Evolutionary conservation across 2,329 filamentous ascomycete species (phyloP), one percentile per base, ranked within the genome.

Genomic region (Penicillium frequentans): DNA sequence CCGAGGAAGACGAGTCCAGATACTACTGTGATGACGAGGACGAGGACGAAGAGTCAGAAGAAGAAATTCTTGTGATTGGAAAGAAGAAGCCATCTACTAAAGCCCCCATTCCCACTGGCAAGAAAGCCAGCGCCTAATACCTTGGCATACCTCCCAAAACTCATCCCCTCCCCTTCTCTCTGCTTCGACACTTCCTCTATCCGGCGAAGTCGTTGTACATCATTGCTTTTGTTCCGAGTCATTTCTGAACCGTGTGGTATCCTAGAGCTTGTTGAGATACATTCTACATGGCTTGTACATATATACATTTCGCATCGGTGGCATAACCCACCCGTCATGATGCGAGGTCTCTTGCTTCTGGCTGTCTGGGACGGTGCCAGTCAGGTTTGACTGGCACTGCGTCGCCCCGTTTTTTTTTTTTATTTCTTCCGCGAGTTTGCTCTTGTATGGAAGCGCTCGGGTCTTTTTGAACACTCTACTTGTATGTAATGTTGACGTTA

Each of bases 1-100:
- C 60, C 7, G 70, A 77, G 56, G 75, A 76, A 44, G 73, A 76
- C 31, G 72, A 76, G 54, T 69, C 66, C 33, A 67, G 67, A 44
- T 76, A 76, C 55, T 75, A 76, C 59, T 76, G 73, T 52, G 73
- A 76, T 50, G 74, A 77, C 51, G 75, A 77, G 61, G 69, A 76
- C 33, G 74, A 72, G n/a, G 69, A 69, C 29, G 74, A 70, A 35
- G 74, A 77, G 21, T 77, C 75, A 2, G 75, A 77, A 62, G 75
- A 78, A 33, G 75, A 78, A 67, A 74, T 67, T 3, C 70, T 78
- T 33, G 66, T 76, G 23, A 74, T 77, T 57, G 74, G 75, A 27
- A 75, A 72, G 56, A 71, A 69, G 58, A 71, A 70, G 35, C 54
- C 68, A 5, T 52, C 60, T 4, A 58, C 63, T 27, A 65, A 70